These are phyloP conservation scores for Naganishia onofrii DNA, from an alignment of 768 basidiomycete genomes.

Conservation along the genomic window DNA sequence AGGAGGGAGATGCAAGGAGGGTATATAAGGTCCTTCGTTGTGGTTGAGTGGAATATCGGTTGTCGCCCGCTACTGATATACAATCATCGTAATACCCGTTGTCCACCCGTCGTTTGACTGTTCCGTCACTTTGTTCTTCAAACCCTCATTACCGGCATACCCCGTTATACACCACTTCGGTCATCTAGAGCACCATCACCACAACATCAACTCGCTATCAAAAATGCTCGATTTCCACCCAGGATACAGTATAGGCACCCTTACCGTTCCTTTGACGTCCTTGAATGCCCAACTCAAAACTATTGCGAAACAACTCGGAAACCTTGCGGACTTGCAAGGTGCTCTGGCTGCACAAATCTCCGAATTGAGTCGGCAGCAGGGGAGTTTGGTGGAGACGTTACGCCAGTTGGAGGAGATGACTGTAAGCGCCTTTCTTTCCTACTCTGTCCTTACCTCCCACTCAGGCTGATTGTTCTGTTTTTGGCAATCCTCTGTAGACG, in stretches of 20 bases:
- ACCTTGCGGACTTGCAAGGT: constrained; percentile 3
- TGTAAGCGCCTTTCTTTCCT: neutral
- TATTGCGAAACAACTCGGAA: constrained; percentile 11
- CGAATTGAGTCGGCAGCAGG: constrained; percentile 10
- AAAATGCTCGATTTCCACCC: constrained; percentile 20
- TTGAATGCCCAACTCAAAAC: constrained; percentile 12
- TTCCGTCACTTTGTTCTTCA: too few species aligned
- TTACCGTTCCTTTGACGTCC: neutral
- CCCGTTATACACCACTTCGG: neutral
- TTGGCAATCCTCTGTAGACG: neutral
- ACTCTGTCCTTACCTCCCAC: neutral
- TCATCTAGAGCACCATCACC: neutral
- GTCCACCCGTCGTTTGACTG: too few species aligned
- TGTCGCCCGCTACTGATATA: too few species aligned
- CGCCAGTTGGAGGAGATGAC: constrained; percentile 19
- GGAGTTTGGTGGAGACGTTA: constrained; percentile 9
- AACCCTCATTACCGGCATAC: too few species aligned
- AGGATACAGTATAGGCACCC: constrained; percentile 22
- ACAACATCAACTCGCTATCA: neutral
- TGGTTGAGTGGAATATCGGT: too few species aligned
- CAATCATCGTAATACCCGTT: too few species aligned
- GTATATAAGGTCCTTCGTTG: too few species aligned
- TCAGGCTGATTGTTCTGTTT: neutral
- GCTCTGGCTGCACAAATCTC: constrained; percentile 9
- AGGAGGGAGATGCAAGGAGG: too few species aligned